A percentile compares a stretch with the other conserved stretches of the same genome.
phyloP scores from a whole-genome alignment of 345 rosid species.

The Passiflora organensis region DNA sequence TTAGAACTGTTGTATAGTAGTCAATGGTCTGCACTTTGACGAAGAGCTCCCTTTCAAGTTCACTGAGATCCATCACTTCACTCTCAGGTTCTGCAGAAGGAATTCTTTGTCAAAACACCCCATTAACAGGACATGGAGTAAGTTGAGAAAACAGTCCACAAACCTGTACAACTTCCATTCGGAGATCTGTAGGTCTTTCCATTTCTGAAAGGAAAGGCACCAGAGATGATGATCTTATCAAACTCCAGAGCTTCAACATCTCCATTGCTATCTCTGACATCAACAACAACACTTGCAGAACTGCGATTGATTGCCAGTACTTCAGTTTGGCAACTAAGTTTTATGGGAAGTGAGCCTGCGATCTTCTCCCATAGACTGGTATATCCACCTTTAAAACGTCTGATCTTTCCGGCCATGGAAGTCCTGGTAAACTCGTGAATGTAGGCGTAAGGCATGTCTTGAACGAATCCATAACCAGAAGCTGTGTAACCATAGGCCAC shows the following conservation, averaged over 20 bases:
- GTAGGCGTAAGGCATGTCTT: constrained; percentile 68
- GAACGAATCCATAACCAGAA: constrained; percentile 63
- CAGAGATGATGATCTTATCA: constrained; percentile 54
- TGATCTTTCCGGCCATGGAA: constrained; percentile 69
- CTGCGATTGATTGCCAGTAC: constrained; percentile 40
- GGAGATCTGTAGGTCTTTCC: constrained; percentile 50
- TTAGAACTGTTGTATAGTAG: constrained; percentile 57
- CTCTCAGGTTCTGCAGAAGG: constrained; percentile 37
- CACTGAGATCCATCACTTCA: constrained; percentile 41
- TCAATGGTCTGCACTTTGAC: constrained; percentile 56
- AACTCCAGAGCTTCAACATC: constrained; percentile 40
- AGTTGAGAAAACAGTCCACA: constrained; percentile 1
- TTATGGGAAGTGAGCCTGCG: constrained; percentile 35
- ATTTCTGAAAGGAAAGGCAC: constrained; percentile 45
- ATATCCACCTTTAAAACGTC: constrained; percentile 59
- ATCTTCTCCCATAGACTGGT: constrained; percentile 52
- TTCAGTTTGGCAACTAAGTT: constrained; percentile 42
- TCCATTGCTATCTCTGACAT: constrained; percentile 27
- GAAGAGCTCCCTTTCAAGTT: constrained; percentile 48
- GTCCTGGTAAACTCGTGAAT: constrained; percentile 64
- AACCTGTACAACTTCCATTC: constrained; percentile 32
- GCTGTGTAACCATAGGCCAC: constrained; percentile 71
- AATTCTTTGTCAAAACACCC: constrained; percentile 8
- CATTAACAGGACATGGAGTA: not conserved
- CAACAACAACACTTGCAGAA: constrained; percentile 30